Percentiles rank a stretch among this genome's conserved stretches.
Evolutionary conservation across 1,284 basidiomycete species (phyloP).

Genomic region (Ganoderma leucocontextum): DNA sequence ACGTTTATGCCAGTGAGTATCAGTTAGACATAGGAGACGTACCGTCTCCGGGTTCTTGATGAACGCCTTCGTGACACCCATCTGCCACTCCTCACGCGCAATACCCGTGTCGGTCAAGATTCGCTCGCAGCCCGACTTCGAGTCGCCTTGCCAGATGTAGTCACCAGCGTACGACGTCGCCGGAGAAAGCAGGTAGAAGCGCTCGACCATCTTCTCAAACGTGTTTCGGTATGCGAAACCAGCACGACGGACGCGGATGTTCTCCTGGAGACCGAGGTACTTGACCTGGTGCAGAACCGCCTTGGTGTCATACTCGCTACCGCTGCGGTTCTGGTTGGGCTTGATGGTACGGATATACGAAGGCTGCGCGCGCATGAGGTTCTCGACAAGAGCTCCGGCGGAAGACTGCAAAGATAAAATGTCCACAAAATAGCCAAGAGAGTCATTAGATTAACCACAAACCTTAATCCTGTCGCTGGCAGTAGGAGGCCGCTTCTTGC

Average conservation of each 20-base stretch:
- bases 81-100: constrained; percentile 97
- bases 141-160: constrained; percentile 95
- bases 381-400: constrained; percentile 94
- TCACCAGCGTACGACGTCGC: constrained; percentile 98
- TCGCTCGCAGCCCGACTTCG: constrained; percentile 91
- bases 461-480: constrained; percentile 98
- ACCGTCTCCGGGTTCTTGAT: constrained; percentile 99
- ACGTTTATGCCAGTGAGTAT: neutral
- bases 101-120: constrained; percentile 97
- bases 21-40: constrained; percentile 35
- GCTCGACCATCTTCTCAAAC: constrained; percentile 98
- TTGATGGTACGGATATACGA: constrained; percentile 99
- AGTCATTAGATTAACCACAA: constrained; percentile 22
- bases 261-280: constrained; percentile 98
- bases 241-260: constrained; percentile 95
- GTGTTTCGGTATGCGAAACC: constrained; percentile 98
- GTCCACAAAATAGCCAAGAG: neutral
- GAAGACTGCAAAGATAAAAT: constrained; percentile 64
- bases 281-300: constrained; percentile 99
- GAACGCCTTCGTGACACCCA: constrained; percentile 98
- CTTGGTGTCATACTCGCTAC: constrained; percentile 93
- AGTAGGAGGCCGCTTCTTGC: constrained; percentile 98
- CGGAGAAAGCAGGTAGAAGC: constrained; percentile 96
- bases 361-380: constrained; percentile 95
- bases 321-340: constrained; percentile 96